Percentiles rank a stretch among this genome's conserved stretches.
These are phyloP conservation scores for Fusarium mangiferae DNA, from an alignment of 2,329 filamentous ascomycete genomes.

Conservation along the genomic window DNA sequence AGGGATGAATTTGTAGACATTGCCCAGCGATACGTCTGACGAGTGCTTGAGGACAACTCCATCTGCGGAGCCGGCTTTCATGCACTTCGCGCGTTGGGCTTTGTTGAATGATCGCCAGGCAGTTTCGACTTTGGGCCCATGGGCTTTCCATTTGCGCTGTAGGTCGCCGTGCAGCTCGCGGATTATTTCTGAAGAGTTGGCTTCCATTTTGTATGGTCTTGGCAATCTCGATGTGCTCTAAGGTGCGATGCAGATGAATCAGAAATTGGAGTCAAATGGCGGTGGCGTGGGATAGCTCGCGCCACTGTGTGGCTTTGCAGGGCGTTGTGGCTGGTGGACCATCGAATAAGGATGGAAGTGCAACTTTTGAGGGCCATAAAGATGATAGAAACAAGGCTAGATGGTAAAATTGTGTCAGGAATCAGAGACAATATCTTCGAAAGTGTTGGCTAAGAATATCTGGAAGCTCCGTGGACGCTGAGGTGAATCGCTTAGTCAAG, in stretches of 20 bases:
- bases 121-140: conserved; percentile 49
- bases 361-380: background rate
- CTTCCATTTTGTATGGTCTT: background rate
- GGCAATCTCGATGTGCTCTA: background rate
- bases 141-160: conserved; percentile 16
- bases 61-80: conserved; percentile 49
- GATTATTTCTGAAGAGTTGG: background rate
- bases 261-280: background rate
- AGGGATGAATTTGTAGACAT: conserved; percentile 52
- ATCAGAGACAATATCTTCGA: too few relatives aligned
- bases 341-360: background rate
- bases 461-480: too few relatives aligned
- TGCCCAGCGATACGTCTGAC: conserved; percentile 49
- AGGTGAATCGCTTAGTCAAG: too few relatives aligned
- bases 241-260: background rate
- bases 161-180: background rate
- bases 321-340: background rate
- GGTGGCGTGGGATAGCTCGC: background rate
- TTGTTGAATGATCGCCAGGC: conserved; percentile 54
- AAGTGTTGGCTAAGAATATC: too few relatives aligned
- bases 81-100: conserved; percentile 47
- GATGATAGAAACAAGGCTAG: too few relatives aligned
- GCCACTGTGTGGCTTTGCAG: background rate
- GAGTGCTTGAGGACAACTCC: conserved; percentile 50
- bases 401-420: too few relatives aligned